A percentile compares a stretch with the other conserved stretches of the same genome.
Conservation (phyloP, 441 rosid species). For the Gossypium davidsonii region DNA sequence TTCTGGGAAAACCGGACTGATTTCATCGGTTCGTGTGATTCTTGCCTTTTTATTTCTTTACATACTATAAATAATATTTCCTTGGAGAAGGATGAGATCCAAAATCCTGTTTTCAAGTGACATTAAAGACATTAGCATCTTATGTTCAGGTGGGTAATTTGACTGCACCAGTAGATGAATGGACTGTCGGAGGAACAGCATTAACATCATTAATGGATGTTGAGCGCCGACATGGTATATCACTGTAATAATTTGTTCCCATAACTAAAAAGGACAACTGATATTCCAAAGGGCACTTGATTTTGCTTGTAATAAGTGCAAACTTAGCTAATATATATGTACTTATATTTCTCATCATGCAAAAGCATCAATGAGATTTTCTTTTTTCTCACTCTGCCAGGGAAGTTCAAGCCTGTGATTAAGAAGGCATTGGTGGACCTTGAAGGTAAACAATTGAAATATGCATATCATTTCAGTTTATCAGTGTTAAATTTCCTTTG, state of each 20-base stretch:
- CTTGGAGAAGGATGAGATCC: background rate
- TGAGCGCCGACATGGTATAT: slow-evolving; percentile 92
- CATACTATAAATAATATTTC: background rate
- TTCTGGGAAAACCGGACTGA: slow-evolving; percentile 75
- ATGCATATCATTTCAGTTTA: background rate
- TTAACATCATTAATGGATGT: slow-evolving; percentile 92
- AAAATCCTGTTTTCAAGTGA: background rate
- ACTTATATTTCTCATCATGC: background rate
- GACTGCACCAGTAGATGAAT: slow-evolving; percentile 69
- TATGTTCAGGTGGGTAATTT: slow-evolving; percentile 73
- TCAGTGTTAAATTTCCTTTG: background rate
- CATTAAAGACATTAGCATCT: background rate
- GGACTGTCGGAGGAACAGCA: slow-evolving; percentile 93
- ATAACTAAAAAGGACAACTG: background rate
- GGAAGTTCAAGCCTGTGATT: slow-evolving; percentile 91
- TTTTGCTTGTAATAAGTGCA: background rate
- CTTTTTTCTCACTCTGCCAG: slow-evolving; percentile 24
- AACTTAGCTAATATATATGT: background rate
- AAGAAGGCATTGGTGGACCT: slow-evolving; percentile 99
- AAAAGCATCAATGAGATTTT: background rate
- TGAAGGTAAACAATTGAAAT: slow-evolving; percentile 41
- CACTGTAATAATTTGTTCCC: background rate
- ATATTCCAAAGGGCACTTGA: background rate
- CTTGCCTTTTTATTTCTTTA: background rate
- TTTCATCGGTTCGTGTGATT: slow-evolving; percentile 65